Evolutionary conservation across 2,329 filamentous ascomycete species (phyloP).

Genomic region (Talaromyces sp.): DNA sequence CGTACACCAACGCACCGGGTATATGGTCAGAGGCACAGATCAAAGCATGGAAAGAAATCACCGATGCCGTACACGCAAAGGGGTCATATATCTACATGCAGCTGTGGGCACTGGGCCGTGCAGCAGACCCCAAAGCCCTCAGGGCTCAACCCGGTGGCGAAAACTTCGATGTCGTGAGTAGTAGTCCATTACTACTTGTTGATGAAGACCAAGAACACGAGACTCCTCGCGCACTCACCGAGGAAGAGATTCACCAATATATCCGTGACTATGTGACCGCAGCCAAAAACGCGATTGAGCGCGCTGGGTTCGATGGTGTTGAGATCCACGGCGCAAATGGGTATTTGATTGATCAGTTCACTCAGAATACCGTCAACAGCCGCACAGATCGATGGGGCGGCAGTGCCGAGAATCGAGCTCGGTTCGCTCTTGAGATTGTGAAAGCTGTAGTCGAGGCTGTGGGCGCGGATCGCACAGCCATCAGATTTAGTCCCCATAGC

Average conservation of each 20-base stretch:
- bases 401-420: slow-evolving; percentile 45
- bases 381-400: slow-evolving; percentile 48
- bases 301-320: slow-evolving; percentile 49
- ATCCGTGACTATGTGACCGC: slow-evolving; percentile 39
- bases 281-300: slow-evolving; percentile 45
- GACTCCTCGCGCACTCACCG: slow-evolving; percentile 22
- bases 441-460: slow-evolving; percentile 37
- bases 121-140: slow-evolving; percentile 37
- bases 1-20: slow-evolving; percentile 50
- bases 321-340: slow-evolving; percentile 47
- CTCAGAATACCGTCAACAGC: slow-evolving; percentile 43
- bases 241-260: slow-evolving; percentile 39
- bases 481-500: slow-evolving; percentile 40
- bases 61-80: slow-evolving; percentile 56
- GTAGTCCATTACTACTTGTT: slow-evolving; percentile 40
- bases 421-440: slow-evolving; percentile 50
- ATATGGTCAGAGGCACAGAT: slow-evolving; percentile 52
- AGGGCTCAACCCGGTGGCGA: slow-evolving; percentile 22
- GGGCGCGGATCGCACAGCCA: slow-evolving; percentile 38
- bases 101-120: slow-evolving; percentile 56
- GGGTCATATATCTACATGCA: slow-evolving; percentile 56
- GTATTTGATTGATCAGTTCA: slow-evolving; percentile 49
- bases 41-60: slow-evolving; percentile 53
- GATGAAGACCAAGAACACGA: slow-evolving; percentile 25
- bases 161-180: slow-evolving; percentile 27